A percentile compares a stretch with the other conserved stretches of the same genome.
Conservation (phyloP, 2,329 filamentous ascomycete genomes). For the Nemania serpens region DNA sequence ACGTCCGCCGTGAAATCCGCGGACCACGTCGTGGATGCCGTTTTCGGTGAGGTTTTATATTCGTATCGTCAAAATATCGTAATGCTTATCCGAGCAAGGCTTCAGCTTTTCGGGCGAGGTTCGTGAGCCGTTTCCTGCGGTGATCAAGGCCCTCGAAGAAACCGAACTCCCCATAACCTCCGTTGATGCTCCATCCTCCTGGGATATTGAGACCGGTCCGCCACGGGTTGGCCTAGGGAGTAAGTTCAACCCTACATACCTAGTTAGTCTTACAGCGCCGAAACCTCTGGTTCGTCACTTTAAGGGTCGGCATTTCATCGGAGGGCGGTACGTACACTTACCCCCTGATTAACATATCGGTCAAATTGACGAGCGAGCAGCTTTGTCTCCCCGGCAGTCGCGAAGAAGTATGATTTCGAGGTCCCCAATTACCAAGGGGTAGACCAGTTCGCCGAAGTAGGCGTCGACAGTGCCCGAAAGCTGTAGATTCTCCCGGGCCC, state of each 20-base stretch:
- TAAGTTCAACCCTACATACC: conserved; percentile 75
- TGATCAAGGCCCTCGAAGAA: conserved; percentile 77
- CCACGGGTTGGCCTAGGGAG: conserved; percentile 77
- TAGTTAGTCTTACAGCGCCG: conserved; percentile 90
- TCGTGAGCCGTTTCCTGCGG: conserved; percentile 84
- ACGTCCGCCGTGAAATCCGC: conserved; percentile 64
- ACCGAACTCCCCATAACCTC: conserved; percentile 79
- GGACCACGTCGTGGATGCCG: conserved; percentile 87
- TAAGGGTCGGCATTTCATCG: conserved; percentile 86
- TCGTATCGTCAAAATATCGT: conserved; percentile 19
- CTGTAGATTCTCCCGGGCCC: conserved; percentile 47
- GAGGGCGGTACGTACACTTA: conserved; percentile 67
- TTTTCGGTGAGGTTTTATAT: conserved; percentile 69
- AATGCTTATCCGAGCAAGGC: conserved; percentile 51
- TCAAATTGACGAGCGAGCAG: conserved; percentile 48
- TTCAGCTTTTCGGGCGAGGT: conserved; percentile 94
- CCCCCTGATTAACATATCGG: conserved; percentile 1
- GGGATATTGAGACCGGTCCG: conserved; percentile 89
- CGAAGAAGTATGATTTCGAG: conserved; percentile 84
- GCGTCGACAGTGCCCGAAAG: conserved; percentile 51
- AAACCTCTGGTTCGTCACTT: conserved; percentile 89
- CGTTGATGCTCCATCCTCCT: conserved; percentile 91
- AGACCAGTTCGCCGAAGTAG: conserved; percentile 86
- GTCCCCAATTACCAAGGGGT: conserved; percentile 81
- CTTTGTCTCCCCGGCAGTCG: conserved; percentile 78